Evolutionary conservation across 2,329 filamentous ascomycete species (phyloP).

Genomic region (Verticillium klebahnii): DNA sequence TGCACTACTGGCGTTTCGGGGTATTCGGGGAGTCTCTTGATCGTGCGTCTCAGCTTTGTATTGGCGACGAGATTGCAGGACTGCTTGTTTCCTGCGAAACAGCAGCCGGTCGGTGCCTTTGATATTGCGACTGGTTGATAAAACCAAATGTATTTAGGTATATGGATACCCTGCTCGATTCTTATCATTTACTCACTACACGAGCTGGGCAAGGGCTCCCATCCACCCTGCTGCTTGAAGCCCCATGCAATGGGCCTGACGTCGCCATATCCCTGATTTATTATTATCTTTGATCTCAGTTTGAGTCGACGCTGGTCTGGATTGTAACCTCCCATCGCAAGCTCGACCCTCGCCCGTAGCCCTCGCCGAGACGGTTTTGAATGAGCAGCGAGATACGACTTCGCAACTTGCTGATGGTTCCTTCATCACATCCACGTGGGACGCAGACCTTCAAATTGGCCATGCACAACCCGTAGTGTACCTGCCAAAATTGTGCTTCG

Average conservation of each 20-base stretch:
- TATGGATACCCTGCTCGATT: slow-evolving; percentile 2
- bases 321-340: slow-evolving; percentile 91
- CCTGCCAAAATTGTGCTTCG: slow-evolving; percentile 96
- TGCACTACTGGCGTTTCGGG: neutral
- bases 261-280: neutral
- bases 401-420: slow-evolving; percentile 66
- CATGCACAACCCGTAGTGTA: slow-evolving; percentile 95
- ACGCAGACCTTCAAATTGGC: slow-evolving; percentile 84
- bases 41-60: neutral
- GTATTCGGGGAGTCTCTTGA: neutral
- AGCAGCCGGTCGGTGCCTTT: neutral
- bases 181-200: neutral
- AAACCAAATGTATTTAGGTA: neutral
- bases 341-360: slow-evolving; percentile 73
- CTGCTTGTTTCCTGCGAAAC: neutral
- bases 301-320: slow-evolving; percentile 55
- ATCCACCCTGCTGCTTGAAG: neutral
- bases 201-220: neutral
- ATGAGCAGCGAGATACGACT: slow-evolving; percentile 74
- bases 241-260: neutral
- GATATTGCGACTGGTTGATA: neutral
- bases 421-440: slow-evolving; percentile 59
- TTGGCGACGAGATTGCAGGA: neutral
- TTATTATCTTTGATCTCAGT: slow-evolving; percentile 1
- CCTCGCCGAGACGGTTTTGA: slow-evolving; percentile 80